Conservation (phyloP, 1,284 basidiomycete genomes). For the Caloboletus inedulis region DNA sequence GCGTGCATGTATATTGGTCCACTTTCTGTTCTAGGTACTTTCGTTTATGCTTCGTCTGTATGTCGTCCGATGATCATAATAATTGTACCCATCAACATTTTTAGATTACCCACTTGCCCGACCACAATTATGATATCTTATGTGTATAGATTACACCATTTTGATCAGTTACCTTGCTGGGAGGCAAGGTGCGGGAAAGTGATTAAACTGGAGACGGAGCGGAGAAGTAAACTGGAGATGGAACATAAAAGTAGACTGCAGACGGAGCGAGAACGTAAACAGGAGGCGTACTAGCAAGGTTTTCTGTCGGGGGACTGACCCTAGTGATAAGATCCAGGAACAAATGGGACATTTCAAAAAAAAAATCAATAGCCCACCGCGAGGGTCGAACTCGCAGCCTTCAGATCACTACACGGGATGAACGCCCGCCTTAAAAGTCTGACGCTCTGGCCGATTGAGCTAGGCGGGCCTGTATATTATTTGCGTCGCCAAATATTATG, state of each 20-base stretch:
- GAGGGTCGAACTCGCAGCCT: conserved; percentile 92
- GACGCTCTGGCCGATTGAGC: conserved; percentile 87
- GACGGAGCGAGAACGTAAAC: no score
- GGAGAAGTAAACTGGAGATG: no score
- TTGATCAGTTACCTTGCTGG: no score
- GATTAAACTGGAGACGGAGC: no score
- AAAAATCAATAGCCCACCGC: conserved; percentile 66
- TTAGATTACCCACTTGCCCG: conserved; percentile 24
- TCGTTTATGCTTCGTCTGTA: conserved; percentile 15
- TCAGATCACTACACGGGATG: conserved; percentile 75
- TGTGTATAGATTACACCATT: conserved; percentile 1
- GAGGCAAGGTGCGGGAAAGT: no score
- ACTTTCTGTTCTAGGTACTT: conserved; percentile 5
- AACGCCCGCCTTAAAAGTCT: conserved; percentile 52
- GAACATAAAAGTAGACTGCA: no score
- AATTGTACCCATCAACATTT: conserved; percentile 15
- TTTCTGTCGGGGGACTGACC: no score
- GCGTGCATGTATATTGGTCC: conserved; percentile 16
- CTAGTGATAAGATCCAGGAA: not conserved
- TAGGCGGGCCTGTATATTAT: conserved; percentile 53
- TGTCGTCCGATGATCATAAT: conserved; percentile 13
- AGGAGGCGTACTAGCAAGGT: no score
- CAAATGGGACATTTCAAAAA: not conserved
- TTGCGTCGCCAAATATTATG: accelerated
- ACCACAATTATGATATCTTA: conserved; percentile 16